phyloP scores from a whole-genome alignment of 306 rosid genomes.

The Begonia peltatifolia region DNA sequence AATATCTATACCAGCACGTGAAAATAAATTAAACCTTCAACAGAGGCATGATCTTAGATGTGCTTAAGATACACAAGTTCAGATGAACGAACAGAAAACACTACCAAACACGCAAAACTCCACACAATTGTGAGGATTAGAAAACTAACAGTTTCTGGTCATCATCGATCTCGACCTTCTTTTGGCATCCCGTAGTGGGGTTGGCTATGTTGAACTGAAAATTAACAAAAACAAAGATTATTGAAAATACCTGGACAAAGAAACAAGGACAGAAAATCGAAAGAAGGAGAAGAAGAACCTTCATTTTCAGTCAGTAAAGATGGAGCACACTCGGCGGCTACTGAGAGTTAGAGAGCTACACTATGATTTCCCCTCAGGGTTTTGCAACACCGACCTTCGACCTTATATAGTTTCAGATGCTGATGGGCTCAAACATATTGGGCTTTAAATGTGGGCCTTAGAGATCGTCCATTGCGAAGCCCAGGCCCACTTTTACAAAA shows the following conservation, averaged over 20 bases:
- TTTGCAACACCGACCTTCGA: not conserved
- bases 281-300: slow-evolving; percentile 11
- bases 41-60: too few species aligned
- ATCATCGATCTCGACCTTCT: slow-evolving; percentile 52
- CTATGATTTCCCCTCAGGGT: slow-evolving; percentile 12
- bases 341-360: not conserved
- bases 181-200: slow-evolving; percentile 57
- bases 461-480: too few species aligned
- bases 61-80: not conserved
- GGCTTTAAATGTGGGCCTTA: too few species aligned
- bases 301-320: slow-evolving; percentile 17
- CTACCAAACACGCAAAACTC: too few species aligned
- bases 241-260: not conserved
- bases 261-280: not conserved
- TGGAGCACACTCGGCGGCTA: slow-evolving; percentile 12
- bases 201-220: slow-evolving; percentile 47
- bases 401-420: too few species aligned
- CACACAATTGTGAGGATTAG: not conserved
- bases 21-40: too few species aligned
- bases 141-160: slow-evolving; percentile 47
- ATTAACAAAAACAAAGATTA: not conserved
- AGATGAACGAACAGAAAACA: not conserved
- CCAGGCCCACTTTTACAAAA: too few species aligned
- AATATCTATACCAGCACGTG: too few species aligned
- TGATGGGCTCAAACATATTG: too few species aligned